phyloP scores from a whole-genome alignment of 1,284 basidiomycete species.

The Wallemia hederae region DNA sequence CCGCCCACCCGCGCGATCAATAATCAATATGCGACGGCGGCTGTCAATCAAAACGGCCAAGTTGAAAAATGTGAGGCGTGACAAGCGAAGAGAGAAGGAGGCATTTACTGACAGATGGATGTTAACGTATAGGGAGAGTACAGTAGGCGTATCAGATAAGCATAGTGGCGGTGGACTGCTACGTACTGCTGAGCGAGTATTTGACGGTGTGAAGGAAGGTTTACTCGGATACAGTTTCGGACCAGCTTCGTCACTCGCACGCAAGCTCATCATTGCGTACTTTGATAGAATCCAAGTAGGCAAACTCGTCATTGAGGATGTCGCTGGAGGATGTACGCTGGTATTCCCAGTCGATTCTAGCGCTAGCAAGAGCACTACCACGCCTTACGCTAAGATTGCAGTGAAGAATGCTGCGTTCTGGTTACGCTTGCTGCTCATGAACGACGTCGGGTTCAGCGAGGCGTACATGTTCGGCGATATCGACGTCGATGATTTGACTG shows the following conservation, averaged over 20 bases:
- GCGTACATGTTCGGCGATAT: slow-evolving; percentile 51
- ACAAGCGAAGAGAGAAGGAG: too few relatives aligned
- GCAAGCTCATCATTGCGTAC: neutral
- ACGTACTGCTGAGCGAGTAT: too few relatives aligned
- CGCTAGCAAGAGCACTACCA: neutral
- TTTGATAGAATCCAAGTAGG: neutral
- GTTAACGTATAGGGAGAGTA: too few relatives aligned
- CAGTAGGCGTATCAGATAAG: too few relatives aligned
- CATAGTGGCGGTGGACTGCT: too few relatives aligned
- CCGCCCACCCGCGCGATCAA: neutral
- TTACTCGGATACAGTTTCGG: neutral
- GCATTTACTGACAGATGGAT: neutral
- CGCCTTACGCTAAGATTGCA: neutral
- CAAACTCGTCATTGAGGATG: neutral
- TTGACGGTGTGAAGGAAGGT: neutral
- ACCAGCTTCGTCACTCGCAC: neutral
- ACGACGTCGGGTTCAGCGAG: slow-evolving; percentile 51
- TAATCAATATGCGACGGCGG: too few relatives aligned
- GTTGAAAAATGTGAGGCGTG: too few relatives aligned
- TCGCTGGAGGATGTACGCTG: neutral
- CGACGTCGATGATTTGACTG: slow-evolving; percentile 35
- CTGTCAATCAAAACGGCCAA: neutral
- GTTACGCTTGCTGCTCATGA: slow-evolving; percentile 25
- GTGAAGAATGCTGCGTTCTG: neutral
- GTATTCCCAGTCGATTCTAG: neutral